phyloP scores from a whole-genome alignment of 208 protist genomes.

The Wallacemonas sp. region DNA sequence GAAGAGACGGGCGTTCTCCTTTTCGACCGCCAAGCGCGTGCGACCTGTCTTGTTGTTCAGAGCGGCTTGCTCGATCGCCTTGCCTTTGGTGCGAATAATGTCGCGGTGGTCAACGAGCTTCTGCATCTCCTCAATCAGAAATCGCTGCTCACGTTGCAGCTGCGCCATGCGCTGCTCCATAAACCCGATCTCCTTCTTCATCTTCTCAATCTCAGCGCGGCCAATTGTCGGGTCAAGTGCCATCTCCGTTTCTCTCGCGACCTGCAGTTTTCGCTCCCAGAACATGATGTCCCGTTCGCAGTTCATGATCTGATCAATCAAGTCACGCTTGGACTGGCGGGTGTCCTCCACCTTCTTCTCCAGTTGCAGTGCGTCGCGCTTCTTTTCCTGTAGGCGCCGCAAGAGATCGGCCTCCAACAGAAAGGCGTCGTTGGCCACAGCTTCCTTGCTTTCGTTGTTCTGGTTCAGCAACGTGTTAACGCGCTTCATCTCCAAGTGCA shows the following conservation, averaged over 20 bases:
- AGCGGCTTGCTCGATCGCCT: constrained; percentile 65
- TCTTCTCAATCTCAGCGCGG: constrained; percentile 92
- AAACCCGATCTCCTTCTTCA: constrained; percentile 95
- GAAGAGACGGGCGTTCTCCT: constrained; percentile 85
- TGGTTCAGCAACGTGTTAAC: constrained; percentile 91
- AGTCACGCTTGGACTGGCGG: constrained; percentile 67
- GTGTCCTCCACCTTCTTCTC: constrained; percentile 86
- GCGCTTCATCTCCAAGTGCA: constrained; percentile 93
- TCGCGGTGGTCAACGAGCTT: constrained; percentile 93
- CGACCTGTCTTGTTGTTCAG: constrained; percentile 57
- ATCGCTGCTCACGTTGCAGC: constrained; percentile 92
- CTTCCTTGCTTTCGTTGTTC: constrained; percentile 69
- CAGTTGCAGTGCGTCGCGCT: constrained; percentile 87
- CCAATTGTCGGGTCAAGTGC: constrained; percentile 94
- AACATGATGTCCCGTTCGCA: constrained; percentile 94
- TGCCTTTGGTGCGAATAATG: constrained; percentile 91
- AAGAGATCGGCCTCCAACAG: constrained; percentile 92
- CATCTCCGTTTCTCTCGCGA: constrained; percentile 95
- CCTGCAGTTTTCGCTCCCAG: constrained; percentile 96
- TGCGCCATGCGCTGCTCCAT: constrained; percentile 93
- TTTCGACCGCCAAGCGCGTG: constrained; percentile 80
- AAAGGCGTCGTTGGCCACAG: constrained; percentile 90
- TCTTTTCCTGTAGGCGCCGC: constrained; percentile 86
- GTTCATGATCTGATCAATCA: constrained; percentile 89
- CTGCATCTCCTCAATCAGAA: constrained; percentile 95